phyloP scores from a whole-genome alignment of 108 stramenopile genomes.

The Conticribra guillardii region DNA sequence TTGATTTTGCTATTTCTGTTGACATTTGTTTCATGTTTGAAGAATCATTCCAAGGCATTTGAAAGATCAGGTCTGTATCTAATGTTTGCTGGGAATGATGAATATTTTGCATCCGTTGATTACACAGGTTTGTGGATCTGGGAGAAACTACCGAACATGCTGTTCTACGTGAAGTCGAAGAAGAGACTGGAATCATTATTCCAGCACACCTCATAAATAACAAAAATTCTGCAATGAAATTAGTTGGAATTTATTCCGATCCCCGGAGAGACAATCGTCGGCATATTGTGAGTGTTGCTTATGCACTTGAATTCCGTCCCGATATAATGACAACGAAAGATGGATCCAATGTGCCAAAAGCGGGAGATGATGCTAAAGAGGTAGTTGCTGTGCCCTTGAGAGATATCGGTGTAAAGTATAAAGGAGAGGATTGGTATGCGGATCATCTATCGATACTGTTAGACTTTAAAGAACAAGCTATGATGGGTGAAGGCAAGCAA shows the following conservation, averaged over 20 bases:
- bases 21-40: neutral
- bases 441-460: slow-evolving; percentile 64
- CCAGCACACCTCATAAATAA: slow-evolving; percentile 17
- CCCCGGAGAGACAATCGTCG: slow-evolving; percentile 85
- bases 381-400: slow-evolving; percentile 59
- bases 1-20: slow-evolving; percentile 1
- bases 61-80: neutral
- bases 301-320: slow-evolving; percentile 51
- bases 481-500: neutral
- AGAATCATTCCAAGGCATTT: no score
- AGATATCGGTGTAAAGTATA: slow-evolving; percentile 61
- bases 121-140: slow-evolving; percentile 68
- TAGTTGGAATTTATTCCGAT: slow-evolving; percentile 85
- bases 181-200: slow-evolving; percentile 76
- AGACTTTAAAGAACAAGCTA: slow-evolving; percentile 49
- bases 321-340: slow-evolving; percentile 35
- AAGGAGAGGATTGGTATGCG: slow-evolving; percentile 55
- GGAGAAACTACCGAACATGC: slow-evolving; percentile 76
- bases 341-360: slow-evolving; percentile 49
- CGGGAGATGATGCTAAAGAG: slow-evolving; percentile 88
- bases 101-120: neutral
- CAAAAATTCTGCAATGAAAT: slow-evolving; percentile 36
- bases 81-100: no score
- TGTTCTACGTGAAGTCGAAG: slow-evolving; percentile 72
- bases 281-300: slow-evolving; percentile 63